phyloP scores from a whole-genome alignment of 768 basidiomycete genomes.

The Kwoniella pini region DNA sequence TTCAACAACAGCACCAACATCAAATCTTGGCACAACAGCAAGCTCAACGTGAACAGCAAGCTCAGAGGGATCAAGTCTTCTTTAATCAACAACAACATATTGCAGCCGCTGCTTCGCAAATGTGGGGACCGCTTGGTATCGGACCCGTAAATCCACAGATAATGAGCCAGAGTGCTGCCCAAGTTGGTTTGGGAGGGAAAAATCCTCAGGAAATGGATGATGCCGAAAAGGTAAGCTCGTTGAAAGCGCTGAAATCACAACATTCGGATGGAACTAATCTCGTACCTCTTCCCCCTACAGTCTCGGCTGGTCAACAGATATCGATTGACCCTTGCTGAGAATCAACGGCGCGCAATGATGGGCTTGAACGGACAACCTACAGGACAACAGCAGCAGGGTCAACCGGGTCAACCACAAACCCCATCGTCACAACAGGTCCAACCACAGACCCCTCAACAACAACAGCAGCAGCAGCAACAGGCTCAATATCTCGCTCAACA shows the following conservation, averaged over 20 bases:
- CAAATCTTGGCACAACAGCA: constrained; percentile 21
- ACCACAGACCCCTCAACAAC: constrained; percentile 17
- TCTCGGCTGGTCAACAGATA: constrained; percentile 38
- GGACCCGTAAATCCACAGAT: constrained; percentile 36
- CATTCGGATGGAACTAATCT: constrained; percentile 11
- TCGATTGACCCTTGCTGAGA: constrained; percentile 25
- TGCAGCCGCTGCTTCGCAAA: constrained; percentile 35
- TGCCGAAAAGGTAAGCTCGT: constrained; percentile 40
- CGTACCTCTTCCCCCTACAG: constrained; percentile 19
- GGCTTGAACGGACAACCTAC: constrained; percentile 20
- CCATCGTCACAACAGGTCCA: constrained; percentile 17
- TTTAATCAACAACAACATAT: constrained; percentile 26
- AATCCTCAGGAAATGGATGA: constrained; percentile 36
- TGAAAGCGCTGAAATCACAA: background rate
- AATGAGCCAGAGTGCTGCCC: constrained; percentile 37
- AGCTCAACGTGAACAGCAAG: constrained; percentile 22
- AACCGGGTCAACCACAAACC: constrained; percentile 19
- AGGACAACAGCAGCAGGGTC: constrained; percentile 18
- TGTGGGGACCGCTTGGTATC: constrained; percentile 38
- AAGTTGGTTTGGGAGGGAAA: constrained; percentile 36
- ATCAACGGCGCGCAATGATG: constrained; percentile 38
- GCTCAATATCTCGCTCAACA: constrained; percentile 17
- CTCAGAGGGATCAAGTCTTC: constrained; percentile 29
- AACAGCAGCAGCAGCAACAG: constrained; percentile 21
- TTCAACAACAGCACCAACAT: constrained; percentile 29